These are phyloP conservation scores for Naganishia sp. DNA, from an alignment of 1,284 basidiomycete genomes.

Conservation along the genomic window DNA sequence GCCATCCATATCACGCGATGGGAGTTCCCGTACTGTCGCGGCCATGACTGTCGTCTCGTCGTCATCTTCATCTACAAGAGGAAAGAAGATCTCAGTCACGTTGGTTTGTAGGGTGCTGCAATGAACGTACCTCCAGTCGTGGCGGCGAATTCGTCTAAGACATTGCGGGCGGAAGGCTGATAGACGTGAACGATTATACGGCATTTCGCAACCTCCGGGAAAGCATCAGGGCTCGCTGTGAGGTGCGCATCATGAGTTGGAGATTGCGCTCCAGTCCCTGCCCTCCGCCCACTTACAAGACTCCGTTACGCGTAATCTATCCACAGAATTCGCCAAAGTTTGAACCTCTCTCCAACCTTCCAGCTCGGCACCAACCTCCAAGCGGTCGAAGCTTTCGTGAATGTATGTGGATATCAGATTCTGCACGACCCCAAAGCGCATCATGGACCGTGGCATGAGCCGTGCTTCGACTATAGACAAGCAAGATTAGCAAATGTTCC, in stretches of 20 bases:
- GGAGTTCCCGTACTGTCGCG: slow-evolving; percentile 81
- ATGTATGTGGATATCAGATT: slow-evolving; percentile 66
- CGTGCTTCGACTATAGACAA: slow-evolving; percentile 75
- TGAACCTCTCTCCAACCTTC: slow-evolving; percentile 58
- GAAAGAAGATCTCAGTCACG: neutral
- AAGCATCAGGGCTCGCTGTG: slow-evolving; percentile 34
- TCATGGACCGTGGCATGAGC: slow-evolving; percentile 63
- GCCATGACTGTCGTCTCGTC: slow-evolving; percentile 78
- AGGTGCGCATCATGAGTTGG: slow-evolving; percentile 49
- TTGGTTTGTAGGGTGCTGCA: neutral
- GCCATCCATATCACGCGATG: slow-evolving; percentile 78
- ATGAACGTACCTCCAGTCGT: slow-evolving; percentile 51
- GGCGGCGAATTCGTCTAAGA: slow-evolving; percentile 75
- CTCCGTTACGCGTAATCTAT: slow-evolving; percentile 74
- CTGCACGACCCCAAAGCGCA: slow-evolving; percentile 71
- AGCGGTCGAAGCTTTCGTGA: slow-evolving; percentile 60
- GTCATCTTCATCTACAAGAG: slow-evolving; percentile 56
- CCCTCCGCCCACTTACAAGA: slow-evolving; percentile 49
- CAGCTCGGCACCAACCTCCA: slow-evolving; percentile 38
- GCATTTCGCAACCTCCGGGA: slow-evolving; percentile 36
- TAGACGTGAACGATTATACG: slow-evolving; percentile 82
- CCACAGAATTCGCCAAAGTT: slow-evolving; percentile 72
- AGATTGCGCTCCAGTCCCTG: neutral
- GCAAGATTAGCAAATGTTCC: slow-evolving; percentile 22
- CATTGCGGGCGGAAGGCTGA: slow-evolving; percentile 68